Percentiles rank a stretch among this genome's conserved stretches.
Evolutionary conservation across 176 grass and related monocot species (phyloP).

Genomic region (Urochloa ruziziensis): DNA sequence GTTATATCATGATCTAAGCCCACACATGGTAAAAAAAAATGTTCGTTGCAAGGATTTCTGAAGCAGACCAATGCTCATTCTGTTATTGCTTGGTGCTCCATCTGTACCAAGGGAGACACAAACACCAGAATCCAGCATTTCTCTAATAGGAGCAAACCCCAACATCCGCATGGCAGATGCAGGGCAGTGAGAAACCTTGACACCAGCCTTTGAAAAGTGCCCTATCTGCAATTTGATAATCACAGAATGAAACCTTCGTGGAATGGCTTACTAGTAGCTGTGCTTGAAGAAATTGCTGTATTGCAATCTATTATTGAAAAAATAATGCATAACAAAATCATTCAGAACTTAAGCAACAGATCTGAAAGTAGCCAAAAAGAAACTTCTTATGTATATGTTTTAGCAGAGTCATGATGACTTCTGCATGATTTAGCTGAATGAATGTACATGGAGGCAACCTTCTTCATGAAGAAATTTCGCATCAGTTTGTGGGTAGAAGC

Average conservation of each 20-base stretch:
- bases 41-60: background rate
- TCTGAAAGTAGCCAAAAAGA: background rate
- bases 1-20: background rate
- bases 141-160: conserved; percentile 89
- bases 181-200: conserved; percentile 97
- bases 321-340: background rate
- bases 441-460: background rate
- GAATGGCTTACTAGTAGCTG: conserved; percentile 9
- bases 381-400: background rate
- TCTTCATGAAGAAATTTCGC: background rate
- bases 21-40: conserved; percentile 5
- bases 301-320: background rate
- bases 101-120: conserved; percentile 97
- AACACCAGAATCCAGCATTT: conserved; percentile 84
- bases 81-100: conserved; percentile 92
- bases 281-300: background rate
- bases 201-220: conserved; percentile 71
- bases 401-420: conserved; percentile 12
- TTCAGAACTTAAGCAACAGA: background rate
- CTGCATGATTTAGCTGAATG: background rate
- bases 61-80: conserved; percentile 92
- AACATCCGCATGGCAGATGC: conserved; percentile 90
- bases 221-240: conserved; percentile 56
- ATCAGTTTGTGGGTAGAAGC: background rate
- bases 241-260: background rate